Percentiles rank a stretch among this genome's conserved stretches.
phyloP scores from a whole-genome alignment of 306 rosid species.

The Casuarina glauca region DNA sequence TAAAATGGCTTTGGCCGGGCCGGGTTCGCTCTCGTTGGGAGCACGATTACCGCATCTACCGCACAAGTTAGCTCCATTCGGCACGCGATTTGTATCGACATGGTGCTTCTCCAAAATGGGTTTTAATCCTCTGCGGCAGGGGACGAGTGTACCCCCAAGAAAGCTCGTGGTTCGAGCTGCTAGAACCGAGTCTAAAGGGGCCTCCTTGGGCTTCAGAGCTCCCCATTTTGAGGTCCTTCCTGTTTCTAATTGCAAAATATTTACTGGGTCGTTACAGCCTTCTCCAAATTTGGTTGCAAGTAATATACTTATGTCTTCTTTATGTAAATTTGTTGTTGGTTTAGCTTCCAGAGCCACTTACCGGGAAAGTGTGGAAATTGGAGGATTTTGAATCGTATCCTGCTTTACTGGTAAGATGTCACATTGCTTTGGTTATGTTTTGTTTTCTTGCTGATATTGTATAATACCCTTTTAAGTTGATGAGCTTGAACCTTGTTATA shows the following conservation, averaged over 20 bases:
- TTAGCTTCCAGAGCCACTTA: conserved; percentile 90
- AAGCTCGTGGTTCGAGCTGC: conserved; percentile 56
- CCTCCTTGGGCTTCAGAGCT: conserved; percentile 73
- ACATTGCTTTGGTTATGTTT: background rate
- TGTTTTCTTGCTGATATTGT: background rate
- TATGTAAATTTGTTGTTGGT: conserved; percentile 23
- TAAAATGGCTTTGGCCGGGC: conserved; percentile 36
- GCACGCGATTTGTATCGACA: conserved; percentile 16
- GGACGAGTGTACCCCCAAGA: conserved; percentile 30
- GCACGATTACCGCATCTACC: conserved; percentile 34
- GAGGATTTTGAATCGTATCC: conserved; percentile 89
- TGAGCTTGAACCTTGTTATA: background rate
- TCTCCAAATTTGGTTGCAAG: background rate
- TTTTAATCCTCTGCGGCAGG: conserved; percentile 36
- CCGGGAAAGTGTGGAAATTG: conserved; percentile 81
- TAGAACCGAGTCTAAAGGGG: conserved; percentile 59
- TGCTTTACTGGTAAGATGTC: conserved; percentile 70
- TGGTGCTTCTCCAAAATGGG: conserved; percentile 43
- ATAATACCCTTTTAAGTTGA: conserved; percentile 8
- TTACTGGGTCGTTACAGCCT: background rate
- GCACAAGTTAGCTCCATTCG: conserved; percentile 18
- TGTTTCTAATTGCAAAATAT: background rate
- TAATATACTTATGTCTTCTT: background rate
- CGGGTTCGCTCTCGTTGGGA: conserved; percentile 17
- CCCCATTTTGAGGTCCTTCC: conserved; percentile 73